Evolutionary conservation across 176 grass and related monocot species (phyloP), one percentile per base, ranked within the genome.

Genomic region (Musa troglodytarum): DNA sequence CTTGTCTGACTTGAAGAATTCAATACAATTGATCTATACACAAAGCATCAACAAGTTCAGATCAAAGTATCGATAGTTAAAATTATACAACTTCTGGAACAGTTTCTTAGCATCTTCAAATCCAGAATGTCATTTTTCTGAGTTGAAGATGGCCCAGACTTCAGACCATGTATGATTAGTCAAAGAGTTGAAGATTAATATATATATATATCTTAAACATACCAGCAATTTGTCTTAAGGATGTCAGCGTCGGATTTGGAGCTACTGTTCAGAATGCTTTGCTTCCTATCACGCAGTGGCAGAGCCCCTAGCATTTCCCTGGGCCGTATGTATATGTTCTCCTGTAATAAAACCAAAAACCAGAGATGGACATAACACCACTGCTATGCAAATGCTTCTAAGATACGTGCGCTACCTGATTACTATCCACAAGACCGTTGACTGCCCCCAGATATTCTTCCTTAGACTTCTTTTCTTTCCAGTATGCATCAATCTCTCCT

Each of bases 201-300:
- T 0, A 2, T 10, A 52, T 3, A 51, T 19, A 11, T 52, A 52
- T 49, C 8, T 10, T 52, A 10, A 72, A 53, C 22, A 15, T 71
- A 71, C 68, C 68, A 71, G 68, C 68, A 52, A 2, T 71, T 71
- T 51, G 68, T 71, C 16, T 21, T 20, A 10, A 71, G 11, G 17
- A 71, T 51, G 43, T 50, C 68, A 52, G 10, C 29, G 50, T 71
- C 68, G 8, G 34, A 29, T 19, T 71, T 20, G 16, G 20, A 20
- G 68, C 43, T 52, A 28, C 43, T 16, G 49, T 24, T 63, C 59
- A 63, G 16, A 63, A 63, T 20, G 59, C 59, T 20, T 1, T 19
- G 11, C 54, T 63, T 22, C 59, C 59, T 63, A 25, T 22, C 63
- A 65, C 54, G 12, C 54, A 6, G 14, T 15, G 54, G 23, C 21